Conservation (phyloP, 1,284 basidiomycete species). For the Cryptococcus sp. region DNA sequence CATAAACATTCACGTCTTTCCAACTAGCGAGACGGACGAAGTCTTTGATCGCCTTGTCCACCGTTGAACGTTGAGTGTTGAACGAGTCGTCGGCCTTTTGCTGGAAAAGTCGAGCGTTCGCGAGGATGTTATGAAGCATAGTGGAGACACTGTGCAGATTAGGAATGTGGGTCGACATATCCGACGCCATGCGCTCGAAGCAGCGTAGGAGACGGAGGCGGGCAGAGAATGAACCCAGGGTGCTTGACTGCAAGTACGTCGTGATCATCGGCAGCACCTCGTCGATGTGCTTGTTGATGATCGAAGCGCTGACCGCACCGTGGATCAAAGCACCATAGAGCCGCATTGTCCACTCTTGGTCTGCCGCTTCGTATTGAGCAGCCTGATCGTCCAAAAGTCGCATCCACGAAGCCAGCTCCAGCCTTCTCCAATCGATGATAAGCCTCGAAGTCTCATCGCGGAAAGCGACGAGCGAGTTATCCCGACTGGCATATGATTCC, state of each 20-base stretch:
- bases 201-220: constrained; percentile 70
- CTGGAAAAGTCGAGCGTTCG: constrained; percentile 69
- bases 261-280: constrained; percentile 78
- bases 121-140: constrained; percentile 69
- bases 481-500: constrained; percentile 89
- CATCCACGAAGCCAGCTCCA: constrained; percentile 89
- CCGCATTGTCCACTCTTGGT: constrained; percentile 88
- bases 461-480: constrained; percentile 73
- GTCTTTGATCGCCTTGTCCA: constrained; percentile 81
- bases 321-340: constrained; percentile 80
- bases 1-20: constrained; percentile 96
- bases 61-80: constrained; percentile 61
- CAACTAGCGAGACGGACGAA: constrained; percentile 96
- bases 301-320: constrained; percentile 61
- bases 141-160: constrained; percentile 51
- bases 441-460: constrained; percentile 69
- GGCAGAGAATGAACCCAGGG: constrained; percentile 77
- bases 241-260: constrained; percentile 74
- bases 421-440: constrained; percentile 86
- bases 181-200: constrained; percentile 61
- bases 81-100: constrained; percentile 61
- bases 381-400: constrained; percentile 74
- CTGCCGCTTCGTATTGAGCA: constrained; percentile 62
- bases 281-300: constrained; percentile 56
- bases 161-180: constrained; percentile 46